Base-by-base conservation (phyloP, 257 asterid genomes). In the Craterostigma plantagineum region DNA sequence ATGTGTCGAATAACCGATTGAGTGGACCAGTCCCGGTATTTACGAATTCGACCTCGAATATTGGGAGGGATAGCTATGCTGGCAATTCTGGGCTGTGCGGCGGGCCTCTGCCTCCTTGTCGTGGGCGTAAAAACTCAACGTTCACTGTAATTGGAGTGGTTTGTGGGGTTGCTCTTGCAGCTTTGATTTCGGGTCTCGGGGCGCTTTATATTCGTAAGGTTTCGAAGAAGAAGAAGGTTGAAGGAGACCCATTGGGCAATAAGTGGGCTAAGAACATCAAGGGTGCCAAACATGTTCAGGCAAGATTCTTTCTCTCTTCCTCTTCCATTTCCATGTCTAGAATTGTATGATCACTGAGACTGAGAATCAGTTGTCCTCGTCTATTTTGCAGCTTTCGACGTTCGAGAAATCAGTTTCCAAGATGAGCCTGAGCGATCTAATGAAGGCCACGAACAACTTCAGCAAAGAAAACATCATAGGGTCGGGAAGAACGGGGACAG, bases 81-180 rank as follows among this genome's bases (percentile, higher is more conserved):
- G 51, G 55, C 45, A 80, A 80, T 63, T 49, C 53, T 1, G 93
- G 91, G 15, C 68, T 80, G 1, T 80, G 91, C 52, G 85, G 77
- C 33, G n/a, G 0, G 9, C 76, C 79, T 14, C 54, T 76, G 55
- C 11, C 66, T 8, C 10, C 1, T 30, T 80, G 91, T 56, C 6
- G 23, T 10, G 41, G 27, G 18, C 4, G 38, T 16, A 43, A 53
- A 36, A 34, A 7, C 17, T 49, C 46, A 14, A 49, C 51, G 11
- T 52, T 62, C 8, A 47, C 63, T 23, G 11, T 63, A 11, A 71
- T 54, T 49, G 71, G 58, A 4, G 61, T 68, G 37, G 47, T 70
- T 51, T 62, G 54, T 40, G 79, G 71, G 17, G 45, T 60, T 35
- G 33, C 53, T 9, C 9, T 66, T 49, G 66, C 52, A 18, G 64